phyloP scores from a whole-genome alignment of 345 rosid species.

The Geranium brycei region DNA sequence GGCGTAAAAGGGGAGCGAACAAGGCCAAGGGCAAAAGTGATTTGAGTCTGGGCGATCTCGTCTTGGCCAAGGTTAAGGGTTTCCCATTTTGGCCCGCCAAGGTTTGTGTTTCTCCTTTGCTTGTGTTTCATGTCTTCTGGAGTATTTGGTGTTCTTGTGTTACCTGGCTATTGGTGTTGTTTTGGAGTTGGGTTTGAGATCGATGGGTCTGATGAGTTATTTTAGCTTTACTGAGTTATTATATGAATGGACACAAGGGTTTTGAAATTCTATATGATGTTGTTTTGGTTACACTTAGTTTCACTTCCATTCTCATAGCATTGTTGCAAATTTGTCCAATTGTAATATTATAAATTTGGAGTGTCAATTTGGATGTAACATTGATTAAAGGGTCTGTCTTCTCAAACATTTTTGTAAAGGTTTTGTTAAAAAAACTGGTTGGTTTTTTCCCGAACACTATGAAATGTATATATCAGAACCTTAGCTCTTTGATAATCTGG shows the following conservation, averaged over 20 bases:
- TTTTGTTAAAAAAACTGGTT: too few species aligned
- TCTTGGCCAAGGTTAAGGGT: constrained; percentile 95
- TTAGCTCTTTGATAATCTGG: too few species aligned
- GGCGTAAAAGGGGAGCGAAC: constrained; percentile 66
- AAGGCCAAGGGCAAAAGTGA: constrained; percentile 42
- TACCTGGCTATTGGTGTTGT: not conserved
- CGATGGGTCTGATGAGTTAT: not conserved
- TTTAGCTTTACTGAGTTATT: not conserved
- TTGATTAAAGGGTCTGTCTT: too few species aligned
- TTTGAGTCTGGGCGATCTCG: constrained; percentile 86
- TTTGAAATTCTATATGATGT: not conserved
- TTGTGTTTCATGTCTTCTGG: not conserved
- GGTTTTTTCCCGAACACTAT: too few species aligned
- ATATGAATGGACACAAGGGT: not conserved
- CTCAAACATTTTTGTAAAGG: too few species aligned
- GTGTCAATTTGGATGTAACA: too few species aligned
- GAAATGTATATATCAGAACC: not conserved
- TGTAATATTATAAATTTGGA: not conserved
- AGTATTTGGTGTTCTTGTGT: not conserved
- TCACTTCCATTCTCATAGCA: not conserved
- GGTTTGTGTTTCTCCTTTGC: constrained; percentile 25
- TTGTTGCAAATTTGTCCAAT: not conserved
- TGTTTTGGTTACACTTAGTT: not conserved
- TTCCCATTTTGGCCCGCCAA: constrained; percentile 97
- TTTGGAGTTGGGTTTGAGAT: not conserved